A percentile compares a stretch with the other conserved stretches of the same genome.
These are phyloP conservation scores for Rhizopus stolonifer DNA, from an alignment of 371 early-diverging fungal genomes.

Conservation along the genomic window DNA sequence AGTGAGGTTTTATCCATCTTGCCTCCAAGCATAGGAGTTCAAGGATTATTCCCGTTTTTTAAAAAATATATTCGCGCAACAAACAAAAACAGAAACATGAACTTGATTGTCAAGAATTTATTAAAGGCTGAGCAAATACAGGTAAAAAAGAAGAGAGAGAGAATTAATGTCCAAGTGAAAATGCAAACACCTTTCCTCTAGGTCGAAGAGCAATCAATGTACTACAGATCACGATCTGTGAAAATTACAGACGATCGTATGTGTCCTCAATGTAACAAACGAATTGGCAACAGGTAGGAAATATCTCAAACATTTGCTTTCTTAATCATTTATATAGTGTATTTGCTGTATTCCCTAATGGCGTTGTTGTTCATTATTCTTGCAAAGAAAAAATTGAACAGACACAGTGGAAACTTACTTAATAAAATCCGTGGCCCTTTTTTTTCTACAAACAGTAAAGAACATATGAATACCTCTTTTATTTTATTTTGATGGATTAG, in stretches of 20 bases:
- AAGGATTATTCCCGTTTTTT: conserved; percentile 63
- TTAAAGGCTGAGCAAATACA: conserved; percentile 70
- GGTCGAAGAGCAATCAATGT: conserved; percentile 70
- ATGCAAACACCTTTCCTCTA: conserved; percentile 17
- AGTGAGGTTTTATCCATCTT: conserved; percentile 53
- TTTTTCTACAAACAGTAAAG: too few species aligned
- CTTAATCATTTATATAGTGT: too few species aligned
- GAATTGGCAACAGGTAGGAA: conserved; percentile 79
- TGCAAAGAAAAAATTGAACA: conserved; percentile 69
- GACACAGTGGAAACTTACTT: conserved; percentile 45
- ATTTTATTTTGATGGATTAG: too few species aligned
- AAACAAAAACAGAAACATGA: conserved; percentile 63
- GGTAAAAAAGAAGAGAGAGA: conserved; percentile 31
- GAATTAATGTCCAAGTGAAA: conserved; percentile 1
- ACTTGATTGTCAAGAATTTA: conserved; percentile 68
- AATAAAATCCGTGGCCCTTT: too few species aligned
- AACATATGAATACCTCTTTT: too few species aligned
- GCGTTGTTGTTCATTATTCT: conserved; percentile 75
- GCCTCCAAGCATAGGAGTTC: conserved; percentile 54
- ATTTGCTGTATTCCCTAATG: conserved; percentile 76
- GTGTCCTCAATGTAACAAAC: conserved; percentile 80
- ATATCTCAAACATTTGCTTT: too few species aligned
- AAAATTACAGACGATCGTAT: conserved; percentile 76
- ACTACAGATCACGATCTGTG: conserved; percentile 65
- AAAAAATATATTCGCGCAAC: conserved; percentile 70